Conservation (phyloP, 257 asterid species). For the Przewalskia tangutica region DNA sequence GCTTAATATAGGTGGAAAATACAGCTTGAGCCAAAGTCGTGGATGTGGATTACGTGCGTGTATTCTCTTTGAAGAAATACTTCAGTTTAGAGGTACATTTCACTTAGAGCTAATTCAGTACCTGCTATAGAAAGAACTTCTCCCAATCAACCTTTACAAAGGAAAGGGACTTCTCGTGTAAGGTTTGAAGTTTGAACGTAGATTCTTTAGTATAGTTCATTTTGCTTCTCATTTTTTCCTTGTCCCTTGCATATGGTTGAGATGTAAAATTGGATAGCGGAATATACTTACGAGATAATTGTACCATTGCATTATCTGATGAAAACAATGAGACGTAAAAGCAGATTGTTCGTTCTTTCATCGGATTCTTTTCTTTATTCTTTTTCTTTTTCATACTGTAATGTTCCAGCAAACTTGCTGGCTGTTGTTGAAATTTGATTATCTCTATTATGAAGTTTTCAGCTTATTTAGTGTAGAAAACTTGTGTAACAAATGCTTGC, state of each 20-base stretch:
- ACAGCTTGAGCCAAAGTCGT: slow-evolving; percentile 22
- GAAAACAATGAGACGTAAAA: slow-evolving; percentile 8
- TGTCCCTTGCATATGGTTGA: slow-evolving; percentile 12
- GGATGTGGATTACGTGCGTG: slow-evolving; percentile 17
- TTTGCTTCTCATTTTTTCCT: slow-evolving; percentile 12
- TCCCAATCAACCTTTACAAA: slow-evolving; percentile 21
- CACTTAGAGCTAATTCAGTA: slow-evolving; percentile 23
- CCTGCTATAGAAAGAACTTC: slow-evolving; percentile 33
- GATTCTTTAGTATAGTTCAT: slow-evolving; percentile 29
- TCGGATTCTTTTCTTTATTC: slow-evolving; percentile 14
- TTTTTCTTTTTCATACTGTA: background rate
- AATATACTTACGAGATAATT: slow-evolving; percentile 21
- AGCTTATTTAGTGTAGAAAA: background rate
- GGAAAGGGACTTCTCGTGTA: slow-evolving; percentile 23
- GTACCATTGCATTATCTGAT: slow-evolving; percentile 23
- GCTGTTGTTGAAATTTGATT: background rate
- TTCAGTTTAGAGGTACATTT: slow-evolving; percentile 25
- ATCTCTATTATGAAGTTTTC: background rate
- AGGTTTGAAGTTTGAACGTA: slow-evolving; percentile 41
- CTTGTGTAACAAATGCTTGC: background rate
- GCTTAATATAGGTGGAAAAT: slow-evolving; percentile 35
- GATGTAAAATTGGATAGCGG: slow-evolving; percentile 41
- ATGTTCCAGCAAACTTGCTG: slow-evolving; percentile 1
- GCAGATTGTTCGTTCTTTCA: slow-evolving; percentile 11
- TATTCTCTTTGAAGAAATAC: slow-evolving; percentile 21